Base-by-base conservation (phyloP, 2,329 filamentous ascomycete genomes). In the Monilinia fructigena region DNA sequence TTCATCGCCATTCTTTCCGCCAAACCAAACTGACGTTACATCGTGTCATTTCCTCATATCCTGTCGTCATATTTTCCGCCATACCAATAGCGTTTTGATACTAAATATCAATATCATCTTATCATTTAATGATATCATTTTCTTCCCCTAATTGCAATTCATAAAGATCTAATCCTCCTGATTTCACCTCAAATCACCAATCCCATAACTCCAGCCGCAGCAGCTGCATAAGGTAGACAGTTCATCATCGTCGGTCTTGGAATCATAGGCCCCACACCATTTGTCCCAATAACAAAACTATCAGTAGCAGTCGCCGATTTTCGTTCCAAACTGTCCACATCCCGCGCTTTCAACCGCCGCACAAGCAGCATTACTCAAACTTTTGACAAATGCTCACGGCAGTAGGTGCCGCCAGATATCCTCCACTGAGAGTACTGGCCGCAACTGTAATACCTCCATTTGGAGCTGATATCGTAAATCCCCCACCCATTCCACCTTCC, bases 351-450 rank as follows among this genome's bases (percentile, higher is more conserved):
- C 66, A 40, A 75, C 71, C 14, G 68, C 71, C 55, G 79, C 78
- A 71, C 85, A 87, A 28, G 83, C 85, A 64, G 77, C 76, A 4
- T 79, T 80, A 67, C 83, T 85, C 67, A 87, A 74, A 68, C 83
- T 86, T 86, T 48, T 79, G 81, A 76, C 85, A 88, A 55, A 88
- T 79, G 26, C 80, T 80, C 1, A 81, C 83, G 14, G 84, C 85
- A 55, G 77, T 79, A 7, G 80, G 78, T 4, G 78, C 68, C 4
- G 79, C 80, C 11, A 84, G 71, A 40, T 77, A 79, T 55, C 68
- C 67, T 16, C 67, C 70, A 18, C 71, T 79, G 4, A 79, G 80
- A 4, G 18, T 53, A 16, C 23, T 54, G 2, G 55, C 47, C 14
- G 79, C 78, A 18, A 86, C 80, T 2, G 84, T 87, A 18, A 82